Conservation (phyloP, 2,329 filamentous ascomycete genomes). For the Phialocephala subalpina region DNA sequence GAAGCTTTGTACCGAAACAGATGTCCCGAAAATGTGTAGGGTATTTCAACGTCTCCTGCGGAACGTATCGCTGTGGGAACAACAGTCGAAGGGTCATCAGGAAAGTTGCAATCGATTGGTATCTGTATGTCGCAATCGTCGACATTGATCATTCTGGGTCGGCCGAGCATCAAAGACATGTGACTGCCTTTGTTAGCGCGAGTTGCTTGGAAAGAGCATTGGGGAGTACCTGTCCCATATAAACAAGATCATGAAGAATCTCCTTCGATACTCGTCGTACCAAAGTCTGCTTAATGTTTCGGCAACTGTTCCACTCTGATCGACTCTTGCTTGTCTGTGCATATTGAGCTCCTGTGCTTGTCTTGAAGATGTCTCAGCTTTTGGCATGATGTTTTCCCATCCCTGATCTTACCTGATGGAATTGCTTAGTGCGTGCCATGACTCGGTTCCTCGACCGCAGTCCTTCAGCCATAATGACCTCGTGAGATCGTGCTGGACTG, state of each 20-base stretch:
- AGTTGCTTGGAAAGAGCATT: background rate
- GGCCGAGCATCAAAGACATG: constrained; percentile 25
- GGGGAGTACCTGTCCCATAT: constrained; percentile 25
- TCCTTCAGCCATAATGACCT: constrained; percentile 29
- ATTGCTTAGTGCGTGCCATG: constrained; percentile 26
- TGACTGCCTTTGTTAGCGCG: constrained; percentile 13
- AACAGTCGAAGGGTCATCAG: constrained; percentile 16
- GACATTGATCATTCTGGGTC: constrained; percentile 26
- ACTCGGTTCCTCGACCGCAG: constrained; percentile 26
- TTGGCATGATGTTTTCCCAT: background rate
- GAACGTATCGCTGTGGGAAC: constrained; percentile 13
- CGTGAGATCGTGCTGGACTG: constrained; percentile 27
- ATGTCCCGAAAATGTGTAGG: background rate
- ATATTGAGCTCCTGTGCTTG: constrained; percentile 26
- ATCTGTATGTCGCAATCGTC: constrained; percentile 21
- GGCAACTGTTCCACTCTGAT: constrained; percentile 1
- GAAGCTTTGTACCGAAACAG: constrained; percentile 19
- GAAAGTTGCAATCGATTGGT: constrained; percentile 23
- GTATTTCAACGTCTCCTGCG: background rate
- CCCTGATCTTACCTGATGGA: constrained; percentile 14
- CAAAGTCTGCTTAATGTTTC: constrained; percentile 14
- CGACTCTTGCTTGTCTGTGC: constrained; percentile 16
- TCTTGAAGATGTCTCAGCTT: constrained; percentile 14
- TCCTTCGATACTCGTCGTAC: constrained; percentile 25
- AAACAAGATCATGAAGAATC: constrained; percentile 24